Conservation (phyloP, 2,329 filamentous ascomycete species). For the Helotiales sp. region DNA sequence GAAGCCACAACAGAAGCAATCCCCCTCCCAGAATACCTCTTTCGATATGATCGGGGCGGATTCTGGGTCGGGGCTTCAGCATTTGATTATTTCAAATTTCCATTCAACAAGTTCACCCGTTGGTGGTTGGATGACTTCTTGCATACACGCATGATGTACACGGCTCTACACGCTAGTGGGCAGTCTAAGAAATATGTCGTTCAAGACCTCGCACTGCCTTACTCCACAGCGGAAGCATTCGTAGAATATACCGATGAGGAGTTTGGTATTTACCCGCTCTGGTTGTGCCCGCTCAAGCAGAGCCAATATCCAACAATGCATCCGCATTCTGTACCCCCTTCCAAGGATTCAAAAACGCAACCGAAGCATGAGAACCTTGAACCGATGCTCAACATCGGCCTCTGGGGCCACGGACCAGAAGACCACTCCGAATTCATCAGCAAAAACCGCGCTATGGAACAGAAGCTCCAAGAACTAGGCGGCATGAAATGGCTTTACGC, state of each 20-base stretch:
- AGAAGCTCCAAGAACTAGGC: slow-evolving; percentile 68
- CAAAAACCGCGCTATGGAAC: slow-evolving; percentile 74
- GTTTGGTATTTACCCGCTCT: slow-evolving; percentile 58
- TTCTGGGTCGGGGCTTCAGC: slow-evolving; percentile 68
- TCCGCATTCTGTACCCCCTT: slow-evolving; percentile 33
- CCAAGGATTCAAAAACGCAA: neutral
- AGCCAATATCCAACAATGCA: slow-evolving; percentile 42
- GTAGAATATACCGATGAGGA: slow-evolving; percentile 55
- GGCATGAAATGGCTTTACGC: slow-evolving; percentile 90
- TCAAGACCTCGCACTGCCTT: slow-evolving; percentile 66
- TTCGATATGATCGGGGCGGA: slow-evolving; percentile 66
- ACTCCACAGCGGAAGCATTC: slow-evolving; percentile 55
- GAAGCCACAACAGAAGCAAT: slow-evolving; percentile 46
- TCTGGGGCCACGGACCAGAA: slow-evolving; percentile 82
- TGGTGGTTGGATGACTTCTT: slow-evolving; percentile 65
- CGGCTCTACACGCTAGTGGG: slow-evolving; percentile 63
- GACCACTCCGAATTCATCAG: slow-evolving; percentile 63
- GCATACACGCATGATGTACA: slow-evolving; percentile 65
- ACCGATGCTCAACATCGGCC: slow-evolving; percentile 66
- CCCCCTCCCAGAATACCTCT: slow-evolving; percentile 58
- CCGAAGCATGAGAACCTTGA: slow-evolving; percentile 33
- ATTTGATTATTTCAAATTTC: slow-evolving; percentile 64
- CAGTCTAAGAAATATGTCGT: slow-evolving; percentile 62
- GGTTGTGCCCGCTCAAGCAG: slow-evolving; percentile 60
- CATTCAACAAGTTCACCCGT: slow-evolving; percentile 64